Conservation (phyloP, 805 yeast genomes). For the Hanseniaspora clermontiae region DNA sequence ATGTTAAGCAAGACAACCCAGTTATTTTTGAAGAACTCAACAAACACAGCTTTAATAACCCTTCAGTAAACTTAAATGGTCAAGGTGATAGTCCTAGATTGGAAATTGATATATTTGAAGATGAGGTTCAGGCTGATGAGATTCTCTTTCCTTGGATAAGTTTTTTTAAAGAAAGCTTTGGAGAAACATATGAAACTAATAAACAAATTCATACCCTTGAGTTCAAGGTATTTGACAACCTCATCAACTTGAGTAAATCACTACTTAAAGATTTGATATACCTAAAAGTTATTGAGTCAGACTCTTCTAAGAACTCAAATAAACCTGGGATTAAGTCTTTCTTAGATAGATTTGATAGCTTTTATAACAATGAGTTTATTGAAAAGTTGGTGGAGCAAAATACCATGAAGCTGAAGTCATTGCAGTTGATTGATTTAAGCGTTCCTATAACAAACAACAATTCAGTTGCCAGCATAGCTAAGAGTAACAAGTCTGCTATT, state of each 20-base stretch:
- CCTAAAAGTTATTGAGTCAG: not conserved
- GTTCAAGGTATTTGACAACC: not conserved
- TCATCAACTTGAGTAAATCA: not conserved
- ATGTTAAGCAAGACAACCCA: not conserved
- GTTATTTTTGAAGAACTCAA: not conserved
- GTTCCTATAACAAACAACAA: not conserved
- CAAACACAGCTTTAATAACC: not conserved
- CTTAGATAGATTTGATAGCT: conserved; percentile 6
- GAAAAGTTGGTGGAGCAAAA: not conserved
- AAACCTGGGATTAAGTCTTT: conserved; percentile 2
- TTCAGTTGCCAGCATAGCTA: not conserved
- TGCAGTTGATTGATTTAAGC: not conserved
- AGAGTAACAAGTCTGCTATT: not conserved
- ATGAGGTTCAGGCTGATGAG: conserved; percentile 8
- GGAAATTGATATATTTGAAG: not conserved
- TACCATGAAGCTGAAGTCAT: not conserved
- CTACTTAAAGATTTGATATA: conserved; percentile 10
- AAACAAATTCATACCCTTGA: not conserved
- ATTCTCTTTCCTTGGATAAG: conserved; percentile 12
- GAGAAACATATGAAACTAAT: not conserved
- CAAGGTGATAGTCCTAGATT: not conserved
- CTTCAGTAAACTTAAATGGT: no score
- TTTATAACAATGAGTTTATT: conserved; percentile 10
- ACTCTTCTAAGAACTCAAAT: not conserved
- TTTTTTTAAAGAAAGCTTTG: not conserved